Evolutionary conservation across 352 stramenopile species (phyloP), one percentile per base, ranked within the genome.

Genomic region (Phytopythium sindhum): DNA sequence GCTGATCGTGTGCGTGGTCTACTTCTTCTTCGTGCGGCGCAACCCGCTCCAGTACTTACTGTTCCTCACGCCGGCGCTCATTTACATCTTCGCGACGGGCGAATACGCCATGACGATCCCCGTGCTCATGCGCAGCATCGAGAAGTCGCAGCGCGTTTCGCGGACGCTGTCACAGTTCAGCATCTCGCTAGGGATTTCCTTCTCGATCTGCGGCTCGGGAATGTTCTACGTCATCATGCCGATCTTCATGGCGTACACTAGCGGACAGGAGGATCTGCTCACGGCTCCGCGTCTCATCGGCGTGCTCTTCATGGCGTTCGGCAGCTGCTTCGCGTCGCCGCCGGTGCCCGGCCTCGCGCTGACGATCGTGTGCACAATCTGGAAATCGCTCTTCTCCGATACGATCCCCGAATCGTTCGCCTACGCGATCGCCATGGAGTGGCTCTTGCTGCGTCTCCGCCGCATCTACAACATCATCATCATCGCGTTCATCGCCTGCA

Each of bases 211-310:
- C 31, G 81, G 81, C 21, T 77, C 67, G 19, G 79, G 77, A 9
- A 61, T 81, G 29, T 90, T 79, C 61, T 88, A 82, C 63, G 62
- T 86, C 19, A 63, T 80, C 24, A 67, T 72, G 19, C 74, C 69
- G 29, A 73, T 88, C 45, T 90, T 80, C 56, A 86, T 90, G 81
- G 81, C 77, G 7, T 85, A 86, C 66, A 84, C 77, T 0, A 87
- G 75, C 31, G 77, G 71, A 0, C 57, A 75, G 26, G 64, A 72
- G 21, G 59, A 79, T 15, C 56, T 75, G 26, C 61, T 90, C 33
- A 88, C 78, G 14, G 54, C 66, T 6, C 75, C 66, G 17, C 66
- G 74, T 2, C 19, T 88, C 21, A 64, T 90, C 48, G 63, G 70
- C 5, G 62, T 90, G 5, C 60, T 87, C 29, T 41, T 77, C 24